Evolutionary conservation across 768 basidiomycete species (phyloP).

Genomic region (Suillus subluteus): DNA sequence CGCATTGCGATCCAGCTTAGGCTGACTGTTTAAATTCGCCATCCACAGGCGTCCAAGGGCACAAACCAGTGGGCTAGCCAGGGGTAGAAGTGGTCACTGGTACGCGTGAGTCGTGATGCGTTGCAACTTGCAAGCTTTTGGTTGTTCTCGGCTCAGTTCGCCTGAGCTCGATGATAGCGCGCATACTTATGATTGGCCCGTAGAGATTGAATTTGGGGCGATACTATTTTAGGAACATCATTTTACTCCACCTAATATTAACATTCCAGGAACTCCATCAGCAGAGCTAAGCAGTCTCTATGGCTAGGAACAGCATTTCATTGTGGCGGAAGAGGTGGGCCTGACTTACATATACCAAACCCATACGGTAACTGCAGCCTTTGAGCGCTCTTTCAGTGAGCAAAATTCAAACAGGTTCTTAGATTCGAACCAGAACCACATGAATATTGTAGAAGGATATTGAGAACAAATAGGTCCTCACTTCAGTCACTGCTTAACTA

Average conservation of each 20-base stretch:
- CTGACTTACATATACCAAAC: no score
- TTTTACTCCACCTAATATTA: no score
- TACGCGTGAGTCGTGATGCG: neutral
- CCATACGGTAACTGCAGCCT: neutral
- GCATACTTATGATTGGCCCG: neutral
- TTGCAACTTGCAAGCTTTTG: neutral
- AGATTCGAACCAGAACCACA: neutral
- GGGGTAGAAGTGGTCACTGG: neutral
- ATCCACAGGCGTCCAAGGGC: neutral
- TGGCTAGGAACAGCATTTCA: no score
- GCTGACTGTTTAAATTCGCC: neutral
- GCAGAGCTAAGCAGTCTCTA: no score
- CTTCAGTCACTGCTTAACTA: neutral
- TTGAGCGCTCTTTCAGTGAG: neutral
- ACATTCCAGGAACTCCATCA: no score
- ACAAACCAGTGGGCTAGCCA: neutral
- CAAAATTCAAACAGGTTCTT: neutral
- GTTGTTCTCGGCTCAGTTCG: neutral
- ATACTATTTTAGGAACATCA: no score
- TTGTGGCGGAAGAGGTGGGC: no score
- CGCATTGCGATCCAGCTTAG: neutral
- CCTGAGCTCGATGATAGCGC: no score
- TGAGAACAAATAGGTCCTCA: no score
- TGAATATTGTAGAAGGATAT: neutral
- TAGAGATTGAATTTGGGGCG: neutral